Conservation (phyloP, 345 rosid species). For the Hibiscus syriacus region DNA sequence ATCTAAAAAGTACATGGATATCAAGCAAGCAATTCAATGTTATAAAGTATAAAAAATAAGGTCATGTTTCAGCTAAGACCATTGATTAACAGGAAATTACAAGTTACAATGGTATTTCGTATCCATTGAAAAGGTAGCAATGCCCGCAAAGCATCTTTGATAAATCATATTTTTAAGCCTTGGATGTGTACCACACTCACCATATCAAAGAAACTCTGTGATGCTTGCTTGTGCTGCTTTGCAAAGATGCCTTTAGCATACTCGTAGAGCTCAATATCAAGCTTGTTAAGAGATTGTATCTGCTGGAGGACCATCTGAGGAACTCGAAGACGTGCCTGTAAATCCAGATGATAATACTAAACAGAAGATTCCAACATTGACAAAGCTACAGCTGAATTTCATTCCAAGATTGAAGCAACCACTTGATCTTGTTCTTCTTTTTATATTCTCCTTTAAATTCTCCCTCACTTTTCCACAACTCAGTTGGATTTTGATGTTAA, state of each 20-base stretch:
- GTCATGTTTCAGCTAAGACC: not conserved
- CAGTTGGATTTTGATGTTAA: not conserved
- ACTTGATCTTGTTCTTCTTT: not conserved
- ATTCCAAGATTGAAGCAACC: not conserved
- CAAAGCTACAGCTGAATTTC: too few relatives aligned
- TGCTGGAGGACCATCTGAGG: conserved; percentile 41
- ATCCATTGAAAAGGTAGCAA: not conserved
- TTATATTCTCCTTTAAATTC: not conserved
- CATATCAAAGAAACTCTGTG: too few relatives aligned
- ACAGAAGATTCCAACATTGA: too few relatives aligned
- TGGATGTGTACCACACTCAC: too few relatives aligned
- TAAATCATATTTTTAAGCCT: not conserved
- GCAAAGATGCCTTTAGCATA: conserved; percentile 63
- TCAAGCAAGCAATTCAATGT: conserved; percentile 7
- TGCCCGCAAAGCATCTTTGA: not conserved
- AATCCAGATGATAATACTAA: conserved; percentile 6
- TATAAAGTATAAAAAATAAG: not conserved
- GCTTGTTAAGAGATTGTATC: conserved; percentile 64
- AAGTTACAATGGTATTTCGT: not conserved
- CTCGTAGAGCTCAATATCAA: conserved; percentile 71
- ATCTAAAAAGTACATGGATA: not conserved
- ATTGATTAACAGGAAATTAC: not conserved
- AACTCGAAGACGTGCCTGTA: conserved; percentile 60
- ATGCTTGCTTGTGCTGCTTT: conserved; percentile 48
- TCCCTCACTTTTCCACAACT: not conserved